Conservation (phyloP, 1,284 basidiomycete genomes). For the Bjerkandera adusta region DNA sequence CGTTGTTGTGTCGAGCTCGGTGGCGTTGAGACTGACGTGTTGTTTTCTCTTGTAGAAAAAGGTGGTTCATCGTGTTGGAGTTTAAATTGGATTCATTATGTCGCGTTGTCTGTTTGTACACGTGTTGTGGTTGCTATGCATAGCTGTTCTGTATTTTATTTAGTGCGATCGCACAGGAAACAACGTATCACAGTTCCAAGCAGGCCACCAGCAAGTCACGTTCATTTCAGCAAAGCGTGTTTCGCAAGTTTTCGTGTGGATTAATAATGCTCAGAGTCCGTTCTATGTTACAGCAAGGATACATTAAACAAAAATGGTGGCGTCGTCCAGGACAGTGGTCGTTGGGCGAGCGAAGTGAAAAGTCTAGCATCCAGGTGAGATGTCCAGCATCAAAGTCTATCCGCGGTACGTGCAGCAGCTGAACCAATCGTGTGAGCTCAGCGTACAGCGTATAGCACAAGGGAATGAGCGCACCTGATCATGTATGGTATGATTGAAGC, state of each 20-base stretch:
- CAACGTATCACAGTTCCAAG: no score
- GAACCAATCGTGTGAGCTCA: background rate
- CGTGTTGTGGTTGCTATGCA: background rate
- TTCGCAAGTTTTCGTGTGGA: no score
- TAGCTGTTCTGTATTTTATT: background rate
- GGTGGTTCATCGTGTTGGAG: constrained; percentile 38
- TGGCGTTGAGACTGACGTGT: constrained; percentile 6
- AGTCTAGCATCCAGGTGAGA: no score
- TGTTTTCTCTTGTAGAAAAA: constrained; percentile 45
- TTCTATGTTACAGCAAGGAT: no score
- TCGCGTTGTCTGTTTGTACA: background rate
- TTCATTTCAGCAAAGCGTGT: no score
- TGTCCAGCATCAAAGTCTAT: constrained; percentile 30
- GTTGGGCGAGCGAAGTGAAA: no score
- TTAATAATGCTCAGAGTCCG: no score
- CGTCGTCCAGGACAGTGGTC: no score
- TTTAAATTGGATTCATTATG: background rate
- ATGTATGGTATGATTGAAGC: constrained; percentile 70
- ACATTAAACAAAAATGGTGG: no score
- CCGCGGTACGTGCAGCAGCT: constrained; percentile 74
- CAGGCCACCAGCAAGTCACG: no score
- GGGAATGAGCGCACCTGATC: constrained; percentile 44
- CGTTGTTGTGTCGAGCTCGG: background rate
- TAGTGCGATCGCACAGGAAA: no score
- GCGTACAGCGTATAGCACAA: constrained; percentile 4